These are phyloP conservation scores for Astrocystis sublimbata DNA, from an alignment of 495 filamentous ascomycete genomes.

Conservation along the genomic window DNA sequence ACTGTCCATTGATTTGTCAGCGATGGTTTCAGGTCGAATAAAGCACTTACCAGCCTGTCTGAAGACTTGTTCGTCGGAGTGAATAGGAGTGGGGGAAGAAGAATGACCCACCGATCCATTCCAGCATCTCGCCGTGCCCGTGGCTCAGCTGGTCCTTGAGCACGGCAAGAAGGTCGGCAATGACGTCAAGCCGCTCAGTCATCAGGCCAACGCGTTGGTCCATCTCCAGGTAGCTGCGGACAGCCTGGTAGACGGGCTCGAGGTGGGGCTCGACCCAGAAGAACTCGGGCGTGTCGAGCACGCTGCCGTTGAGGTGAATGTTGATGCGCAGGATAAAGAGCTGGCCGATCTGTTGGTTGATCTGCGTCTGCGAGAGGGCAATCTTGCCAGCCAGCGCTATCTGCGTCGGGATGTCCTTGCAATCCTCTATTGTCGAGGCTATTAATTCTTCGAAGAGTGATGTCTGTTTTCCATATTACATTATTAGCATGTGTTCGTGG, in stretches of 20 bases:
- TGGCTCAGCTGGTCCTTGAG: constrained; percentile 95
- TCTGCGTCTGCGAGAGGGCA: constrained; percentile 75
- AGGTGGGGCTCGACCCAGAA: constrained; percentile 98
- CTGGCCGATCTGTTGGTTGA: constrained; percentile 98
- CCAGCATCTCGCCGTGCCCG: constrained; percentile 91
- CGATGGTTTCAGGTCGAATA: not conserved
- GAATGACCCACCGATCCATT: constrained; percentile 81
- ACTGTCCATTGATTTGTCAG: constrained; percentile 52
- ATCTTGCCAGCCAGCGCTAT: constrained; percentile 91
- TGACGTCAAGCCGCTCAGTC: constrained; percentile 88
- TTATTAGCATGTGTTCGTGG: not conserved
- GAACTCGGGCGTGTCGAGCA: constrained; percentile 94
- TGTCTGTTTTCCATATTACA: constrained; percentile 56
- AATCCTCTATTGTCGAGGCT: constrained; percentile 86
- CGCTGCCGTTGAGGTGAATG: constrained; percentile 94
- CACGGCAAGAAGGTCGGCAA: constrained; percentile 90
- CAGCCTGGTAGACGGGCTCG: constrained; percentile 92
- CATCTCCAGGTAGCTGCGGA: constrained; percentile 95
- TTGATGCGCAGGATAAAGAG: constrained; percentile 96
- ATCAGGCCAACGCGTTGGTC: constrained; percentile 90
- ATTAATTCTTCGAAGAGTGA: constrained; percentile 95
- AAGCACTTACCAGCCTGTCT: not conserved
- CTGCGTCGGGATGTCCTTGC: constrained; percentile 84
- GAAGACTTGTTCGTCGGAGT: not conserved
- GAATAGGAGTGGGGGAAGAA: not conserved